Base-by-base conservation (phyloP, 441 rosid species). In the Daphne laureola region DNA sequence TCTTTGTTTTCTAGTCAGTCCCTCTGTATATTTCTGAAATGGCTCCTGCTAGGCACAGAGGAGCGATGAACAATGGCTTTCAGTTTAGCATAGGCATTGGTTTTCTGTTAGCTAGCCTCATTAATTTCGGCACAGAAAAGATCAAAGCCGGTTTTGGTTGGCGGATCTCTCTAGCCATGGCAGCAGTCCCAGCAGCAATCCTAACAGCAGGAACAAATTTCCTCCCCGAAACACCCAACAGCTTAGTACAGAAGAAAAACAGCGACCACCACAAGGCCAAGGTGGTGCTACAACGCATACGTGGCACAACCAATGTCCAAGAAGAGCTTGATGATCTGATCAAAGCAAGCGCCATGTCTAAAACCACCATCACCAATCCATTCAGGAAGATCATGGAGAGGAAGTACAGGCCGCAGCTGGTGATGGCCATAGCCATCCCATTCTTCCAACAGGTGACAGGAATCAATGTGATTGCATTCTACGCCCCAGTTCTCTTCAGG, bases 11-110 rank as follows among this genome's bases (percentile, higher is more conserved):
- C 63, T 64, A 82, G 85, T 52, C 88, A 53, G 84, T 77, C 43
- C 88, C 88, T 48, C 18, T 79, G 36, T 82, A 82, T 57, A 73
- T 79, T 14, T 79, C 88, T 0, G 88, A 82, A 65, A 82, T 82
- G 88, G 84, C 85, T 12, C 88, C 76, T 8, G 60, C 83, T 3
- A 75, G 57, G 59, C 51, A 67, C 66, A 69, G 88, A 66, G 88
- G 88, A 65, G 83, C 82, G 43, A 60, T 82, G 70, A 82, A 70
- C 78, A 77, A 58, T 17, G 81, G 84, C 51, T 82, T 82, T 62
- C 84, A 82, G 43, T 72, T 82, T 36, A 72, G 82, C 14, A 67
- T 79, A 4, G 82, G 88, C 54, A 67, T 79, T 2, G 88, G 88
- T 4, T 68, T 58, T 6, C 25, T 82, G 5, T 21, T 61, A 1